Evolutionary conservation across 345 rosid species (phyloP).

Genomic region (Rhizophora apiculata): DNA sequence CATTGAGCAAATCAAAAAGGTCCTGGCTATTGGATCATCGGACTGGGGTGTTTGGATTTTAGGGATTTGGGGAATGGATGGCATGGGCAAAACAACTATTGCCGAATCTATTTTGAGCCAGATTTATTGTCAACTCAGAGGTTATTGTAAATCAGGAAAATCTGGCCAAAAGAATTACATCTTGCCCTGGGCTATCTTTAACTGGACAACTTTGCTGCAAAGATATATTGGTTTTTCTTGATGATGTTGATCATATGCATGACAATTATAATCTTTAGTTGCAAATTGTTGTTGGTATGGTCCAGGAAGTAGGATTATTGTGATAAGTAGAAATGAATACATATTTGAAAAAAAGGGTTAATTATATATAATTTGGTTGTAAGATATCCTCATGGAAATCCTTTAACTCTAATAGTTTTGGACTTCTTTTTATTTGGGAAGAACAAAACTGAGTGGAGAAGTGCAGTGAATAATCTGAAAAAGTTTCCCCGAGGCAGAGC

Average conservation of each 20-base stretch:
- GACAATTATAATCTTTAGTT: slow-evolving; percentile 1
- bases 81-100: slow-evolving; percentile 17
- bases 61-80: slow-evolving; percentile 26
- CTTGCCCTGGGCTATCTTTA: neutral
- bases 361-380: neutral
- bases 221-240: neutral
- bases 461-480: neutral
- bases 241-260: neutral
- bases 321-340: neutral
- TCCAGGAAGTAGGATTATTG: slow-evolving; percentile 9
- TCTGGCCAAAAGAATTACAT: neutral
- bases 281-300: neutral
- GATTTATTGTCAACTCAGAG: slow-evolving; percentile 2
- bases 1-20: slow-evolving; percentile 2
- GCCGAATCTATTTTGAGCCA: slow-evolving; percentile 6
- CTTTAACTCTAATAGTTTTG: slow-evolving; percentile 9
- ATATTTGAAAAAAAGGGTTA: too few species aligned
- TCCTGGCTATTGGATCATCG: neutral
- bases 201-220: too few species aligned
- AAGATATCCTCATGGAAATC: slow-evolving; percentile 3
- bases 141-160: neutral
- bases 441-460: neutral
- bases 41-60: neutral
- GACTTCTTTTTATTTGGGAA: neutral
- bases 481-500: neutral